These are phyloP conservation scores for Drosera spatulata DNA, from an alignment of 179 eudicot genomes.

Conservation along the genomic window DNA sequence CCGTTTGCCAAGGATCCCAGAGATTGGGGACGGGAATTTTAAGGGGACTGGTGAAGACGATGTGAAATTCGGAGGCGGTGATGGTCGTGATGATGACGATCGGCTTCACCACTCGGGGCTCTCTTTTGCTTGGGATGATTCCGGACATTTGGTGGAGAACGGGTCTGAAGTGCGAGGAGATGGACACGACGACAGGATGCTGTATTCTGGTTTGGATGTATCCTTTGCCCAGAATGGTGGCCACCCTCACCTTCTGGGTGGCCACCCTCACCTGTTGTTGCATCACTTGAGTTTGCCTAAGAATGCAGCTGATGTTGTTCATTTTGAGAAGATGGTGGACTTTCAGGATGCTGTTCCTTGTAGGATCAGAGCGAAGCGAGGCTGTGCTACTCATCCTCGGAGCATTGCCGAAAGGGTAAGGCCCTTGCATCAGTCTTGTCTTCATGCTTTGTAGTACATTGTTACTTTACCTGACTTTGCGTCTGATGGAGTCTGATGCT, in stretches of 20 bases:
- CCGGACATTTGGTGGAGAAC: slow-evolving; percentile 4
- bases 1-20: slow-evolving; percentile 63
- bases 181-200: slow-evolving; percentile 10
- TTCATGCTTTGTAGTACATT: not conserved
- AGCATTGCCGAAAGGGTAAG: slow-evolving; percentile 95
- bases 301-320: slow-evolving; percentile 64
- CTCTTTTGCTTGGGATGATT: slow-evolving; percentile 44
- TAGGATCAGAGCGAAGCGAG: slow-evolving; percentile 80
- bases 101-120: slow-evolving; percentile 20
- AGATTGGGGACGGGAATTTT: slow-evolving; percentile 34
- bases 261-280: slow-evolving; percentile 29
- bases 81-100: slow-evolving; percentile 13
- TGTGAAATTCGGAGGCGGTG: slow-evolving; percentile 17
- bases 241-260: slow-evolving; percentile 23
- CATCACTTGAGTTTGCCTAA: slow-evolving; percentile 84
- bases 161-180: not conserved
- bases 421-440: not conserved
- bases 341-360: slow-evolving; percentile 70
- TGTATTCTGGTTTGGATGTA: slow-evolving; percentile 26
- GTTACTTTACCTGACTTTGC: not conserved
- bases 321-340: slow-evolving; percentile 52
- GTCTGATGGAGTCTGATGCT: not conserved
- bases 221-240: slow-evolving; percentile 44
- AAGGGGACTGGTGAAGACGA: slow-evolving; percentile 28
- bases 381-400: slow-evolving; percentile 89